Evolutionary conservation across 768 basidiomycete genomes (phyloP), one percentile per base, ranked within the genome.

Genomic region (Pleurotus tuber-regium): DNA sequence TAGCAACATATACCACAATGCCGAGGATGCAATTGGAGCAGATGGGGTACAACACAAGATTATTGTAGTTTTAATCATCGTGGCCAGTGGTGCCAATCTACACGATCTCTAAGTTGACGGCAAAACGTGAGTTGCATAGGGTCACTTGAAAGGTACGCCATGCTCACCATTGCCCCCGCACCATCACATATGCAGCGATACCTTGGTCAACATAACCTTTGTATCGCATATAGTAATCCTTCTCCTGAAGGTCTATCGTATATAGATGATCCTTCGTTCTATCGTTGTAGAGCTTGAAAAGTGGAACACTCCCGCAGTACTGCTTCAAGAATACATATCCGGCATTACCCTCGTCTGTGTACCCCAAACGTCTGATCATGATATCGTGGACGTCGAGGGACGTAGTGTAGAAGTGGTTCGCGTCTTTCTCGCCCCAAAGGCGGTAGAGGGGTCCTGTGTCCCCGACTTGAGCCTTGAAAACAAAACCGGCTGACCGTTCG

Each of bases 301-400:
- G 28, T 16, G 43, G 43, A 16, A 44, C 43, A 12, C 43, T 44
- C 8, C 43, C 28, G 26, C 43, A 44, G 16, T 30, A 28, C 24
- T 44, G 43, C 43, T 44, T 44, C 43, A 28, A 3, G 16, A 44
- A 24, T 16, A 44, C 43, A 44, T 44, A 44, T n/a, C 43, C 43
- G 12, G 43, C 16, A n/a, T 14, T 10, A n/a, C 18, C 18, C 43
- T n/a, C 26, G 12, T 28, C 43, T 16, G 35, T 44, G 16, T 28
- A 44, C 16, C 41, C 41, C 19, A 23, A 44, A 16, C 10, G 21
- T 12, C 28, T 1, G 23, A 26, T 14, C 41, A 44, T 21, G 26
- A 30, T 29, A 28, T 44, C 28, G 10, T 26, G 28, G 12, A 44
- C 16, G 21, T 28, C 43, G 14, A 23, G 24, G 9, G 43, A 44